These are phyloP conservation scores for Cladophialophora yegresii DNA, from an alignment of 2,329 filamentous ascomycete genomes.

Conservation along the genomic window DNA sequence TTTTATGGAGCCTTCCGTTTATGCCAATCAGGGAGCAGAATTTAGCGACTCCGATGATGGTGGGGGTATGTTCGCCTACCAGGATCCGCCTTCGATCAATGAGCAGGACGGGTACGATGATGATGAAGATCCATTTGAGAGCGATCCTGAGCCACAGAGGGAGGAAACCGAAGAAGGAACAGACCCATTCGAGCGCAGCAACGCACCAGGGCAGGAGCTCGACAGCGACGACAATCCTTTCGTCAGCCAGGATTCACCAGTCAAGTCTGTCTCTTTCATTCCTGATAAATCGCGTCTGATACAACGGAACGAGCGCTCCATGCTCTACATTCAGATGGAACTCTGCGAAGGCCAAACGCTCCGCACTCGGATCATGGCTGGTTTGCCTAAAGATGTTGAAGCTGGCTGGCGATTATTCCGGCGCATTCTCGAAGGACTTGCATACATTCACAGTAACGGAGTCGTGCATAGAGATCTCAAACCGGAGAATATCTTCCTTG, in stretches of 20 bases:
- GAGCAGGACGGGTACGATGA: conserved; percentile 52
- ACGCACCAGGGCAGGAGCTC: neutral
- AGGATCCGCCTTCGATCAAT: conserved; percentile 39
- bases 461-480: conserved; percentile 97
- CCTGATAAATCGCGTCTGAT: conserved; percentile 19
- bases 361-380: conserved; percentile 75
- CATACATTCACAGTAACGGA: conserved; percentile 83
- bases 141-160: conserved; percentile 24
- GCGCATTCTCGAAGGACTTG: conserved; percentile 85
- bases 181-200: conserved; percentile 21
- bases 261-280: conserved; percentile 11
- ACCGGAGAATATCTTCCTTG: conserved; percentile 96
- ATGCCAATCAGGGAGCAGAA: conserved; percentile 65
- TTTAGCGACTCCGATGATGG: conserved; percentile 67
- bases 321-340: conserved; percentile 98
- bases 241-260: conserved; percentile 19
- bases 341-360: conserved; percentile 94
- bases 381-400: conserved; percentile 70
- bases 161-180: conserved; percentile 15
- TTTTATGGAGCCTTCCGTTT: conserved; percentile 85
- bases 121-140: conserved; percentile 45
- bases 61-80: conserved; percentile 30
- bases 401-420: conserved; percentile 89
- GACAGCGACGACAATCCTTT: conserved; percentile 16
- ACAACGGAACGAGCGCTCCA: conserved; percentile 50